Base-by-base conservation (phyloP, 2,329 filamentous ascomycete species). In the Ophiostoma pallidulum region DNA sequence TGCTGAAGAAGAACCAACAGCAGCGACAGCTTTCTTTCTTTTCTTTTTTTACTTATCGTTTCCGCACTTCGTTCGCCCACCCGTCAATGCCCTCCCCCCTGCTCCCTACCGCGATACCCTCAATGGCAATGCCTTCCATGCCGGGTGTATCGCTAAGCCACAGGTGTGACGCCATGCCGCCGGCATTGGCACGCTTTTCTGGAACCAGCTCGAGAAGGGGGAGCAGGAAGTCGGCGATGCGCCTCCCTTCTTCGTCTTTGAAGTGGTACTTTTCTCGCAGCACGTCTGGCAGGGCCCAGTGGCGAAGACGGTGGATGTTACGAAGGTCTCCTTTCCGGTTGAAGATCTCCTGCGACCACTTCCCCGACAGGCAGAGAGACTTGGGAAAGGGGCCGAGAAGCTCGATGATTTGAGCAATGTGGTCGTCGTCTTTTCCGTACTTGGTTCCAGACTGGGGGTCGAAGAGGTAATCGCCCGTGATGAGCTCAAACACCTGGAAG, bases 261-360 rank as follows among this genome's bases (percentile, higher is more conserved):
- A 95, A 97, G 64, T 97, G 92, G 61, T 98, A 98, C 63, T 98
- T 98, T 66, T 98, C 92, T 51, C 84, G 79, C 28, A 98, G 73
- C 2, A 98, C 92, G 59, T 97, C 91, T 0, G 90, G 80, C 6
- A 98, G 72, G 0, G 90, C 89, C 92, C 92, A 98, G 67, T 97
- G 91, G 45, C 92, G 85, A 54, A 98, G 76, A 38, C 92, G 80
- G 66, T 97, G 92, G 59, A 98, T 98, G 68, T 98, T 97, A 50
- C 92, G 86, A 32, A 98, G 77, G 64, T 98, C 92, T 57, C 92
- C 92, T 66, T 95, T 94, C 56, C 92, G 82, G 64, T 96, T 97
- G 73, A 98, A 98, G 54, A 98, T 98, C 64, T 97, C 92, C 65
- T 96, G 91, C 13, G 84, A 90, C 92, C 92, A 97, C 67, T 96